Evolutionary conservation across 2,329 filamentous ascomycete genomes (phyloP).

Genomic region (Hyphodiscus sp.): DNA sequence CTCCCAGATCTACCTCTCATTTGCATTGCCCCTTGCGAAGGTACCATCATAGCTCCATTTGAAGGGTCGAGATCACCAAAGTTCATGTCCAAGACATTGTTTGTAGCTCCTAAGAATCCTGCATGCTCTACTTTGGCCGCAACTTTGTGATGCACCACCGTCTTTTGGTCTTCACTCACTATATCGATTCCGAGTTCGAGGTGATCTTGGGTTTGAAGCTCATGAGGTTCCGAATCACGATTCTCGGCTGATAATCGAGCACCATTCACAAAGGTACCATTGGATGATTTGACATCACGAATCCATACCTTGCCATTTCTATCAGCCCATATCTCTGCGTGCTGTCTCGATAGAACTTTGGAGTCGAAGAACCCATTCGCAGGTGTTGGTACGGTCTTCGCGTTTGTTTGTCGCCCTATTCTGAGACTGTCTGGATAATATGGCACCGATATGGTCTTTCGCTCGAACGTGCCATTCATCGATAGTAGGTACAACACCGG

Average conservation of each 20-base stretch:
- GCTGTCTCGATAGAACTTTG: slow-evolving; percentile 91
- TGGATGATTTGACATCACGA: slow-evolving; percentile 95
- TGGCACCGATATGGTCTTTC: slow-evolving; percentile 91
- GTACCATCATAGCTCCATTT: slow-evolving; percentile 65
- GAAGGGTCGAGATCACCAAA: slow-evolving; percentile 87
- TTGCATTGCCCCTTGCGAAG: slow-evolving; percentile 60
- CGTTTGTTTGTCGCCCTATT: slow-evolving; percentile 94
- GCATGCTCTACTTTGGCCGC: slow-evolving; percentile 95
- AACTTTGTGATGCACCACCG: slow-evolving; percentile 96
- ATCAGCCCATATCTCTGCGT: slow-evolving; percentile 92
- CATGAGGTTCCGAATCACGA: slow-evolving; percentile 90
- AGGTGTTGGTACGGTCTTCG: slow-evolving; percentile 86
- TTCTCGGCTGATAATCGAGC: slow-evolving; percentile 87
- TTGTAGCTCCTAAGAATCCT: slow-evolving; percentile 68
- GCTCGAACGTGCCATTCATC: slow-evolving; percentile 93
- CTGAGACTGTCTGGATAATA: slow-evolving; percentile 90
- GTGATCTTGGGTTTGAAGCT: slow-evolving; percentile 84
- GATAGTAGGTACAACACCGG: slow-evolving; percentile 82
- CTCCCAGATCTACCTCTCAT: slow-evolving; percentile 65
- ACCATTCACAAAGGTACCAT: slow-evolving; percentile 96
- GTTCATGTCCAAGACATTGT: slow-evolving; percentile 78
- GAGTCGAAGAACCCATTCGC: slow-evolving; percentile 96
- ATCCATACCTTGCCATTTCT: slow-evolving; percentile 88
- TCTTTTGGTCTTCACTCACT: slow-evolving; percentile 97
- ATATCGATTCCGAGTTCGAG: slow-evolving; percentile 97